Conservation (phyloP, 2,329 filamentous ascomycete species). For the Pseudocercospora macadamiae region DNA sequence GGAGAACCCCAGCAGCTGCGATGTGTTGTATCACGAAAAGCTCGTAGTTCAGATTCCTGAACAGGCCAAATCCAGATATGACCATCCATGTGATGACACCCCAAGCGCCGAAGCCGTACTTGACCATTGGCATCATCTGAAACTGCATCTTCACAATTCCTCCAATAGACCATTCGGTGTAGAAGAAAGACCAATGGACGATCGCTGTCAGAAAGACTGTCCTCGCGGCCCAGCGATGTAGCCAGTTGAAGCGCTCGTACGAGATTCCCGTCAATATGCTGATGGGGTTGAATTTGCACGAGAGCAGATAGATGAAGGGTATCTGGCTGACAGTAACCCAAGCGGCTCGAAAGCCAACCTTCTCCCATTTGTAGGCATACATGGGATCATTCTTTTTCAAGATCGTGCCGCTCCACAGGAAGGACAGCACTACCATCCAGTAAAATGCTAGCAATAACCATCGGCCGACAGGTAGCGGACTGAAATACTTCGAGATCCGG, state of each 20-base stretch:
- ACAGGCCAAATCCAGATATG: slow-evolving; percentile 53
- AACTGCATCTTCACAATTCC: slow-evolving; percentile 55
- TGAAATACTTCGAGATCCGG: slow-evolving; percentile 35
- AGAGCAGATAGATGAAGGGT: slow-evolving; percentile 62
- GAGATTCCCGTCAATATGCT: slow-evolving; percentile 51
- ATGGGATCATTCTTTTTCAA: slow-evolving; percentile 30
- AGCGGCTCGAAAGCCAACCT: slow-evolving; percentile 68
- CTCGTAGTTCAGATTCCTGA: slow-evolving; percentile 56
- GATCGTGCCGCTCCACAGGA: slow-evolving; percentile 37
- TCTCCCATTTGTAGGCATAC: slow-evolving; percentile 51
- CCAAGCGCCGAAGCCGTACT: slow-evolving; percentile 57
- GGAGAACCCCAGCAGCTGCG: slow-evolving; percentile 51
- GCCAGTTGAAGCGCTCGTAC: slow-evolving; percentile 57
- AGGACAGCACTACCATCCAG: slow-evolving; percentile 35
- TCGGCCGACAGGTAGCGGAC: slow-evolving; percentile 34
- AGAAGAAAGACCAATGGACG: slow-evolving; percentile 60
- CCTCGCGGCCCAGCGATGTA: slow-evolving; percentile 56
- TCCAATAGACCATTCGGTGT: slow-evolving; percentile 55
- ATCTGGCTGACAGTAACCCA: slow-evolving; percentile 69
- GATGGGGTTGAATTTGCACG: slow-evolving; percentile 49
- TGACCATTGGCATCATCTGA: slow-evolving; percentile 51
- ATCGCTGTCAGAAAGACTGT: slow-evolving; percentile 57
- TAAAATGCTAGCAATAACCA: slow-evolving; percentile 36
- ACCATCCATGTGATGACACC: slow-evolving; percentile 56
- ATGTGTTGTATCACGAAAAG: slow-evolving; percentile 59